Conservation (phyloP, 2,329 filamentous ascomycete species). For the Talaromyces verruculosus region DNA sequence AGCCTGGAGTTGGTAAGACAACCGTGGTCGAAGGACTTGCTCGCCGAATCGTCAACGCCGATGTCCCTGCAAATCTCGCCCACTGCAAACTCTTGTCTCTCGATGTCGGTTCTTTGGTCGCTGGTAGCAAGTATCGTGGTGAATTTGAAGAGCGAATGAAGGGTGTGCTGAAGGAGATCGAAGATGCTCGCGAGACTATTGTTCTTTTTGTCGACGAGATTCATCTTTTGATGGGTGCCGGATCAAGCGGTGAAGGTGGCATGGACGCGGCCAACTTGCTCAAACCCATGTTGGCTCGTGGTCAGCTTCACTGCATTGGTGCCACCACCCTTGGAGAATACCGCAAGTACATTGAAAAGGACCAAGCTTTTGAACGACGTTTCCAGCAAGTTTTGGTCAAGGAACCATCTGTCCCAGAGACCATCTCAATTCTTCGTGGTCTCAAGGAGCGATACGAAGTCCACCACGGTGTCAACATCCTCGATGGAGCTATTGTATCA, state of each 20-base stretch:
- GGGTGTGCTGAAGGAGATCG: constrained; percentile 94
- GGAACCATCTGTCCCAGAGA: constrained; percentile 84
- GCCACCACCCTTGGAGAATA: constrained; percentile 95
- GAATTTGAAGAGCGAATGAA: constrained; percentile 99
- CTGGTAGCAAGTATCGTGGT: constrained; percentile 96
- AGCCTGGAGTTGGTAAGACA: constrained; percentile 97
- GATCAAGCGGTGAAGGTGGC: constrained; percentile 88
- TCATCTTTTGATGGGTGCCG: constrained; percentile 96
- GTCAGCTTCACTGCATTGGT: constrained; percentile 96
- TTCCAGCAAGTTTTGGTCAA: constrained; percentile 99
- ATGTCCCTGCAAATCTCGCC: constrained; percentile 93
- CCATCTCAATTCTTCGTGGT: constrained; percentile 95
- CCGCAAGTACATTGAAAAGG: constrained; percentile 98
- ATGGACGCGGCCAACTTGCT: constrained; percentile 98
- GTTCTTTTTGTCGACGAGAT: constrained; percentile 99
- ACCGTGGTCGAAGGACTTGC: constrained; percentile 96
- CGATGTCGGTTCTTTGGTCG: constrained; percentile 91
- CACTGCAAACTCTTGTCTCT: constrained; percentile 92
- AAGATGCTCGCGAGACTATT: constrained; percentile 92
- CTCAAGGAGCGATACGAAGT: constrained; percentile 98
- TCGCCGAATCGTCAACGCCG: constrained; percentile 90
- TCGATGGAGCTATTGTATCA: constrained; percentile 88
- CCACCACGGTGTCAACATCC: constrained; percentile 95
- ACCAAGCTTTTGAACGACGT: constrained; percentile 93
- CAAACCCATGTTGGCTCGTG: constrained; percentile 96